Evolutionary conservation across 129 eudicot genomes (phyloP), one percentile per base, ranked within the genome.

Genomic region (Ambrosia trifida): DNA sequence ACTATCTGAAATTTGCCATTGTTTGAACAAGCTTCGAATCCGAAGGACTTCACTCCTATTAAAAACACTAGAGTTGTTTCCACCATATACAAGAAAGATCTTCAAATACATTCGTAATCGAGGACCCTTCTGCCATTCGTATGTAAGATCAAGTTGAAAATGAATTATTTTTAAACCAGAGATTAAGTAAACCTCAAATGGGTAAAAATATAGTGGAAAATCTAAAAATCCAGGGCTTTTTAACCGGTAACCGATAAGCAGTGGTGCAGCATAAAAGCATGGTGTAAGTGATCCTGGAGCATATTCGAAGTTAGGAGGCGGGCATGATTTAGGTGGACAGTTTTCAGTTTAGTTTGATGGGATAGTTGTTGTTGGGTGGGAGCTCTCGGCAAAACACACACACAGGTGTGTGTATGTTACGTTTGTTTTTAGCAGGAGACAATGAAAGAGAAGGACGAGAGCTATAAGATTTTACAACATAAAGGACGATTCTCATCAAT

Each of bases 181-280:
- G 61, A 87, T 78, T 72, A 90, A 41, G 62, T 85, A 90, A 67
- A 68, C 82, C 75, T 81, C 86, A 72, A 87, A 90, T 50, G 75
- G 41, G 62, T 79, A 19, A 28, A 46, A 65, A 49, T 90, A 90
- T 1, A 87, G 78, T 5, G 0, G 64, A 66, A 90, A 90, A 60
- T 85, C 81, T 0, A 72, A 69, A 69, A 90, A 78, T 12, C 96
- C 95, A 19, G 96, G 96, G 56, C 96, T 90, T 73, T 87, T 90
- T 54, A 90, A 72, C 73, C 96, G 89, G 60, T 86, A 89, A 11
- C 79, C 94, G 19, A 89, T 79, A 64, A 83, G 76, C 35, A 89
- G 59, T 16, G 96, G 96, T 16, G 80, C 89, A 36, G 87, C 95
- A 77, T 95, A 90, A 72, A 83, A 84, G 83, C 98, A 91, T 43